Evolutionary conservation across 169 alveolate genomes (phyloP).

Genomic region (Plasmodium cynomolgi): DNA sequence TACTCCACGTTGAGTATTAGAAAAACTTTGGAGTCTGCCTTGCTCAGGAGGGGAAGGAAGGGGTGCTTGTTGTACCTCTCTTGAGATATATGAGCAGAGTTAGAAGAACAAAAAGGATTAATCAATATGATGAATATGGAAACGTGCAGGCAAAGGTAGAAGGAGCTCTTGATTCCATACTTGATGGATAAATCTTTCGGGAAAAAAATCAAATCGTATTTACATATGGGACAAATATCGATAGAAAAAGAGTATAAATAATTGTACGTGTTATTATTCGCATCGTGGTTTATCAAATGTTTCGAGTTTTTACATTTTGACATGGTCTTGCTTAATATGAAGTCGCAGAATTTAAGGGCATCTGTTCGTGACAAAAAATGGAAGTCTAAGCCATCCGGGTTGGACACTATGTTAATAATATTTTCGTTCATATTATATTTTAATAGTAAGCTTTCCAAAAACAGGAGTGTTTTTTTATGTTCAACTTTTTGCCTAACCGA

Average conservation of each 20-base stretch:
- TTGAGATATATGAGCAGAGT: constrained; percentile 55
- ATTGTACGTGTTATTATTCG: constrained; percentile 90
- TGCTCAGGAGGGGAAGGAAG: constrained; percentile 71
- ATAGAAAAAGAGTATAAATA: constrained; percentile 94
- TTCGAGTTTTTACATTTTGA: constrained; percentile 91
- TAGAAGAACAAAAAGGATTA: constrained; percentile 25
- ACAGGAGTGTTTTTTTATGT: constrained; percentile 96
- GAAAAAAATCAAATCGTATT: constrained; percentile 96
- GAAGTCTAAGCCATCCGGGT: constrained; percentile 98
- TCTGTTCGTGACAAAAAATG: constrained; percentile 93
- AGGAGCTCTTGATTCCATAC: constrained; percentile 85
- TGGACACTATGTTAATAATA: constrained; percentile 92
- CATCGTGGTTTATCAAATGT: constrained; percentile 94
- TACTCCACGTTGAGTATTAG: constrained; percentile 56
- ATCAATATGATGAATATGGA: constrained; percentile 55
- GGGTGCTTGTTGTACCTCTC: constrained; percentile 81
- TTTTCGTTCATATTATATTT: constrained; percentile 95
- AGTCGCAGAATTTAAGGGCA: constrained; percentile 96
- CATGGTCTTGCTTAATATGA: constrained; percentile 88
- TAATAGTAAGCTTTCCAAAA: constrained; percentile 96
- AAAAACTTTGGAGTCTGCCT: constrained; percentile 51
- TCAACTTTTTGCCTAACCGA: constrained; percentile 97
- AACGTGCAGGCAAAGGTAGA: constrained; percentile 60
- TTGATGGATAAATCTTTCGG: constrained; percentile 89
- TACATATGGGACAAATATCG: constrained; percentile 97